Conservation (phyloP, 1,284 basidiomycete species). For the Trichosporon sp. region DNA sequence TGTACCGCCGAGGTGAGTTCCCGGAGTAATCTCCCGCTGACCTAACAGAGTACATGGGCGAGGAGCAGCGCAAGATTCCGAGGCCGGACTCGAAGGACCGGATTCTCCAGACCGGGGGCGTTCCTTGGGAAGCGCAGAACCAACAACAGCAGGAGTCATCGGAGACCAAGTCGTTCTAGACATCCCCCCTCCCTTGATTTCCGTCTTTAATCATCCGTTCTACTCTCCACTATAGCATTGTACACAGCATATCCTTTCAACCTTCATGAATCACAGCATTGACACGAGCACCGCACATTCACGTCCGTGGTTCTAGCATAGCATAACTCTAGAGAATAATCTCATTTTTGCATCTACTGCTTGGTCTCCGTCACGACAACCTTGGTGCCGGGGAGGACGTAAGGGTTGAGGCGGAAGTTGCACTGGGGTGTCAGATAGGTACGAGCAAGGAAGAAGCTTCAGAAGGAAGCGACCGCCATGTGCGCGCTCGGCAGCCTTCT, state of each 20-base stretch:
- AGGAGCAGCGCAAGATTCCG: constrained; percentile 50
- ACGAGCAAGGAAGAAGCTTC: background rate
- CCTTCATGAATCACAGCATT: constrained; percentile 6
- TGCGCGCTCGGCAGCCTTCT: background rate
- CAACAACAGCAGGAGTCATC: constrained; percentile 19
- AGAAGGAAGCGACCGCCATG: background rate
- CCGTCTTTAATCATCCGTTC: too few species aligned
- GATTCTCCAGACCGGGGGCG: constrained; percentile 25
- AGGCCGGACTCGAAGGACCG: constrained; percentile 27
- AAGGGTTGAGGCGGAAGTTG: constrained; percentile 93
- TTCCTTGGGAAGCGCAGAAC: constrained; percentile 31
- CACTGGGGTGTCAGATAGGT: constrained; percentile 62
- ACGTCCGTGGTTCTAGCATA: constrained; percentile 18
- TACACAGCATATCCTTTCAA: background rate
- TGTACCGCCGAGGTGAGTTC: constrained; percentile 51
- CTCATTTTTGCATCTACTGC: constrained; percentile 22
- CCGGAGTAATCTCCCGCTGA: background rate
- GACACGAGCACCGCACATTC: background rate
- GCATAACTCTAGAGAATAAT: constrained; percentile 20
- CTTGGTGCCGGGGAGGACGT: constrained; percentile 85
- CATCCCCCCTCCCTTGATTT: too few species aligned
- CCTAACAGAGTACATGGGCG: constrained; percentile 45
- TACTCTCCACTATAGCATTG: background rate
- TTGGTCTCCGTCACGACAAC: constrained; percentile 62
- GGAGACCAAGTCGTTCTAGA: background rate